Base-by-base conservation (phyloP, 768 basidiomycete genomes). In the Pleurotus giganteus region DNA sequence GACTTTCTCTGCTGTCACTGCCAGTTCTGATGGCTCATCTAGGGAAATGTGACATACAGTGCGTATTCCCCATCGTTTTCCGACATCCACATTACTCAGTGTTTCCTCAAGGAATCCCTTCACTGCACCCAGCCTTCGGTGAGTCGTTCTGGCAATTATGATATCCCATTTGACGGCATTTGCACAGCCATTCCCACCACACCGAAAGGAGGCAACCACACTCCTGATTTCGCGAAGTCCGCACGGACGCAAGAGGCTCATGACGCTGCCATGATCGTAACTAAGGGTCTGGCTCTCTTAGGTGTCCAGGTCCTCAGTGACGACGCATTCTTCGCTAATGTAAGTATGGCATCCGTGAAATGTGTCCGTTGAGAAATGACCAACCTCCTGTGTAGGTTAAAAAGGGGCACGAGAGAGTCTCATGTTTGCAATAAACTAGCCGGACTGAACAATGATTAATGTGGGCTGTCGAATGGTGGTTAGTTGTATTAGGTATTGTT, bases 11-110 rank as follows among this genome's bases (percentile, higher is more conserved):
- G 56, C 54, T 47, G 55, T 54, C 34, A 47, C 32, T 42, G 39
- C 60, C 45, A 8, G 36, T 46, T 29, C 56, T 7, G 58, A 15
- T 21, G 19, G 17, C 32, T 19, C 27, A 55, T 54, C 50, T 64
- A 91, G 89, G 89, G 89, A 1, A 89, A 91, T 58, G 81, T 91
- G 47, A 80, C 85, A 39, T 84, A 86, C 60, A 80, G 89, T 81
- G 58, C 58, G 67, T 51, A 28, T 58, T 45, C 57, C 56, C 69
- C 56, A 13, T 24, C 1, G 23, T 9, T 29, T 34, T 51, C 9
- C n/a, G 8, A 11, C 9, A 7, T 19, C 15, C 15, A 11, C 4
- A 36, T 21, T n/a, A 8, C 47, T 49, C 23, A 49, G 17, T n/a
- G 44, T 44, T 47, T 50, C 56, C 53, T 53, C 24, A 58, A 87